A percentile compares a stretch with the other conserved stretches of the same genome.
phyloP scores from a whole-genome alignment of 164 flowering plant species.

The Macadamia tetraphylla region DNA sequence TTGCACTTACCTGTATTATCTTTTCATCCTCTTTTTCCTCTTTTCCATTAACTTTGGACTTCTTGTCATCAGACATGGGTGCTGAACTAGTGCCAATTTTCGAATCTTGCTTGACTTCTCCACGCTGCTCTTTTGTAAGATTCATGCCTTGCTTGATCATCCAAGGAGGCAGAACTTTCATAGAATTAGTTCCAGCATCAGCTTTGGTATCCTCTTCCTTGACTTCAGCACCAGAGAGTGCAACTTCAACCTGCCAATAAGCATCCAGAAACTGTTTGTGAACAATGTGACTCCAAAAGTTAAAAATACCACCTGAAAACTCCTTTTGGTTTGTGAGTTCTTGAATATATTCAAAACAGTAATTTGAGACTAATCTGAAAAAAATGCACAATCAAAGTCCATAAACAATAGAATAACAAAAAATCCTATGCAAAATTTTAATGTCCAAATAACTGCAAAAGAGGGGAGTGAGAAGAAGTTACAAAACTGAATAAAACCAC shows the following conservation, averaged over 20 bases:
- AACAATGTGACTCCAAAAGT: not conserved
- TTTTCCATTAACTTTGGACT: slow-evolving; percentile 28
- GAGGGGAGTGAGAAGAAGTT: too few species aligned
- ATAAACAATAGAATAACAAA: too few species aligned
- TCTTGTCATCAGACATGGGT: slow-evolving; percentile 58
- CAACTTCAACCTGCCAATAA: slow-evolving; percentile 82
- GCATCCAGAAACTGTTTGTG: slow-evolving; percentile 1
- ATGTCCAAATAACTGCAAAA: too few species aligned
- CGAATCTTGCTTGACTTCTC: slow-evolving; percentile 55
- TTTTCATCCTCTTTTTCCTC: slow-evolving; percentile 45
- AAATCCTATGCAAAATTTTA: too few species aligned
- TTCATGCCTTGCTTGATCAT: slow-evolving; percentile 97
- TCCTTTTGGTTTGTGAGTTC: not conserved
- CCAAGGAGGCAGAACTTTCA: slow-evolving; percentile 96
- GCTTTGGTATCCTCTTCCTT: slow-evolving; percentile 74
- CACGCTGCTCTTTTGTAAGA: slow-evolving; percentile 87
- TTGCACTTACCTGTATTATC: slow-evolving; percentile 31
- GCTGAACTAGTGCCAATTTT: slow-evolving; percentile 42
- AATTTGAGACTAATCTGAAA: not conserved
- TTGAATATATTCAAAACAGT: too few species aligned
- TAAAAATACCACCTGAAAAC: not conserved
- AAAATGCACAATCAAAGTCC: too few species aligned
- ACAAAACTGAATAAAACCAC: too few species aligned
- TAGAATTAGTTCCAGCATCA: slow-evolving; percentile 30
- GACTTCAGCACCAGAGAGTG: slow-evolving; percentile 58